Evolutionary conservation across 2,329 filamentous ascomycete species (phyloP).

Genomic region (Cephalotrichum gorgonifer): DNA sequence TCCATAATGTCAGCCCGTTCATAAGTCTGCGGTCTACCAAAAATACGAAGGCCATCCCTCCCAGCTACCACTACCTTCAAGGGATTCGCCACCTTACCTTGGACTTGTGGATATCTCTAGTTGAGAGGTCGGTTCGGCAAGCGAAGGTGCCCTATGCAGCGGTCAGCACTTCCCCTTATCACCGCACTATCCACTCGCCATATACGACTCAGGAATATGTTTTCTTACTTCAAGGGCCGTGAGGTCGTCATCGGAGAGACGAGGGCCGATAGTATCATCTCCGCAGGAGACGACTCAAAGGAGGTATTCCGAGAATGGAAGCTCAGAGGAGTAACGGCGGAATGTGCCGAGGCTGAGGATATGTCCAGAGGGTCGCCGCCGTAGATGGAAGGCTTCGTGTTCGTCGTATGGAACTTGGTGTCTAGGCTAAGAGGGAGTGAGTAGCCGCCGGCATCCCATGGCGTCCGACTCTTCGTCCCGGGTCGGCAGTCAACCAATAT

Average conservation of each 20-base stretch:
- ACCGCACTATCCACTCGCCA: neutral
- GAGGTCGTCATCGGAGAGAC: constrained; percentile 4
- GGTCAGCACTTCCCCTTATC: neutral
- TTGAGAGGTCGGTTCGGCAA: constrained; percentile 4
- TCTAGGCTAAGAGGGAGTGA: constrained; percentile 31
- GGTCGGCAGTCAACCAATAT: constrained; percentile 1
- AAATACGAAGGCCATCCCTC: neutral
- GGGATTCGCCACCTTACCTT: neutral
- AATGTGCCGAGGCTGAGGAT: constrained; percentile 6
- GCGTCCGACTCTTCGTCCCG: constrained; percentile 25
- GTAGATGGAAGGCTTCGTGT: constrained; percentile 12
- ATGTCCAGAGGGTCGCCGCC: constrained; percentile 14
- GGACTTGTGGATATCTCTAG: constrained; percentile 4
- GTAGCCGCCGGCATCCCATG: constrained; percentile 42
- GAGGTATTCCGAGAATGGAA: constrained; percentile 19
- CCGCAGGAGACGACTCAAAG: constrained; percentile 16
- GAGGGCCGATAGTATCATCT: constrained; percentile 1
- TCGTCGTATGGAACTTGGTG: constrained; percentile 18
- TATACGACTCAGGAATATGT: neutral
- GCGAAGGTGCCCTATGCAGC: neutral
- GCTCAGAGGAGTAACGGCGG: constrained; percentile 6
- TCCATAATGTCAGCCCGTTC: neutral
- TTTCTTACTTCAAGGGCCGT: neutral
- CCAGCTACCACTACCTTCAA: neutral
- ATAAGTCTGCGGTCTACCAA: neutral